Conservation (phyloP, 345 rosid genomes). For the Hibiscus mutabilis region DNA sequence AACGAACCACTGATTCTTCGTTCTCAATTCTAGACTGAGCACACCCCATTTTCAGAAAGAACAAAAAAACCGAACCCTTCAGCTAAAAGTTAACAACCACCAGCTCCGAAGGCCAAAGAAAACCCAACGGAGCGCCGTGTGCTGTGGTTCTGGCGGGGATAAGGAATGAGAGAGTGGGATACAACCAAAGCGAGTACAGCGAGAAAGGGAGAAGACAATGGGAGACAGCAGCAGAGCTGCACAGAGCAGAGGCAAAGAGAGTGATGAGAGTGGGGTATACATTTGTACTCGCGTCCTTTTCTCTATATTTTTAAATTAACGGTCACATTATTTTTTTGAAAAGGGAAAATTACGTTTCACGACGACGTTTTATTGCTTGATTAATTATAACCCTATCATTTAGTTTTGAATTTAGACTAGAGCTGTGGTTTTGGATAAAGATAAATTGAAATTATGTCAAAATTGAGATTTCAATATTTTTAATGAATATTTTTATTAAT, state of each 20-base stretch:
- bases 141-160: not conserved
- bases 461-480: too few relatives aligned
- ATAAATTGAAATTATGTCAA: too few relatives aligned
- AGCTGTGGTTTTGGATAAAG: too few relatives aligned
- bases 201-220: not conserved
- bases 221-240: not conserved
- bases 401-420: too few relatives aligned
- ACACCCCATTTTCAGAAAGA: constrained; percentile 59
- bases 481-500: too few relatives aligned
- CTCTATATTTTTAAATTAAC: constrained; percentile 26
- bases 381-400: not conserved
- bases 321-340: constrained; percentile 54
- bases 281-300: constrained; percentile 38
- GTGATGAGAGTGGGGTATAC: constrained; percentile 17
- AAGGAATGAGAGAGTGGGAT: not conserved
- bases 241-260: not conserved
- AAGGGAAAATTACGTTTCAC: constrained; percentile 16
- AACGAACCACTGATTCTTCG: constrained; percentile 82
- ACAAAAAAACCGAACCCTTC: not conserved
- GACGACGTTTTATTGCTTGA: constrained; percentile 30
- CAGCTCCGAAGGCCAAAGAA: not conserved
- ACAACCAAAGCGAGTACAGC: constrained; percentile 8
- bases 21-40: constrained; percentile 83
- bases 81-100: not conserved
- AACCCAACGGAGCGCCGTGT: not conserved